Conservation (phyloP, 169 alveolate genomes). For the Sarcocystis neurona region DNA sequence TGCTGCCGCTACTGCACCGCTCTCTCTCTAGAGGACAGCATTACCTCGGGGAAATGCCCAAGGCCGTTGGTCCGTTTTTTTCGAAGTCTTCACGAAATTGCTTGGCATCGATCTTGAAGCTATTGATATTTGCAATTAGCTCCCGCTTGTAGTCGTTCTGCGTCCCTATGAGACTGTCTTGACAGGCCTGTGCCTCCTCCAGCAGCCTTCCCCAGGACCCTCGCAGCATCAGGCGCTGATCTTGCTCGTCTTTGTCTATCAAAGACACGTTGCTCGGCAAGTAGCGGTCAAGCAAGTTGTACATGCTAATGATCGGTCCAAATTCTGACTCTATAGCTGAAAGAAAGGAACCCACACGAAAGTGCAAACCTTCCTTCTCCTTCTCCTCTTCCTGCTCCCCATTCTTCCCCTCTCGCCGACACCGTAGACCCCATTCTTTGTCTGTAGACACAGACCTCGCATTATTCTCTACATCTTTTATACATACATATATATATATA, state of each 20-base stretch:
- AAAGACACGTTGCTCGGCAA: conserved; percentile 75
- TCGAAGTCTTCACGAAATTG: conserved; percentile 91
- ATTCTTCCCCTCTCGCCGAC: too few relatives aligned
- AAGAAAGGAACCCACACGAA: conserved; percentile 75
- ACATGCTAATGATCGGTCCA: conserved; percentile 91
- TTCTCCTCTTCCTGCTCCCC: too few relatives aligned
- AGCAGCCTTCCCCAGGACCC: conserved; percentile 88
- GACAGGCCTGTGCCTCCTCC: conserved; percentile 82
- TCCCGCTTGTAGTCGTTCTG: conserved; percentile 84
- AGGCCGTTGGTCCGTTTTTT: conserved; percentile 92
- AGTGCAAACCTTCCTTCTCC: too few relatives aligned
- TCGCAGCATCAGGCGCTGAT: conserved; percentile 85
- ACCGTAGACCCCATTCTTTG: too few relatives aligned
- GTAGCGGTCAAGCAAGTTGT: conserved; percentile 86
- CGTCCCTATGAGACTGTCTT: conserved; percentile 82
- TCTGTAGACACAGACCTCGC: too few relatives aligned
- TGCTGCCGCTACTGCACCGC: too few relatives aligned
- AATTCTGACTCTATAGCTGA: conserved; percentile 90
- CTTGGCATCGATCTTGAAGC: conserved; percentile 83
- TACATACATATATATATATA: too few relatives aligned
- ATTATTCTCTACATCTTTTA: too few relatives aligned
- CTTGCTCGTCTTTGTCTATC: conserved; percentile 91
- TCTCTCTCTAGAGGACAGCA: conserved; percentile 22
- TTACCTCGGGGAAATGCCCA: conserved; percentile 83
- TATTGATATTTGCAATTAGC: conserved; percentile 85